Base-by-base conservation (phyloP, 306 rosid species). In the Glycine soja region DNA sequence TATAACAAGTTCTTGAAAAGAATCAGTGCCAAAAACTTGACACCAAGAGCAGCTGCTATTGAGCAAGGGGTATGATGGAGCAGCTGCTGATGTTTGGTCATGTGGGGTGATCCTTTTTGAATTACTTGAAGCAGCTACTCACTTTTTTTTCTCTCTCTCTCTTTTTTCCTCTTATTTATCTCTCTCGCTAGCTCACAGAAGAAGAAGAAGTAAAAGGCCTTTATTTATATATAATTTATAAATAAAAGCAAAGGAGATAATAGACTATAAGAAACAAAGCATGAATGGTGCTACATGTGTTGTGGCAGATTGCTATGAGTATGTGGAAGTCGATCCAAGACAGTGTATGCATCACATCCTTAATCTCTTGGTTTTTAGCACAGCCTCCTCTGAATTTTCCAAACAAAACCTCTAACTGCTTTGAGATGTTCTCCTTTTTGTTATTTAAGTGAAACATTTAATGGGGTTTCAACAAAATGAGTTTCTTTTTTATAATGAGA, bases 321-420 rank as follows among this genome's bases (percentile, higher is more conserved):
- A 86, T 81, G 97, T 93, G 74, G 99, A 96, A 87, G 91, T 90
- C 88, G 99, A 96, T 92, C 99, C 51, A 96, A 96, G 88, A 92
- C 87, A 65, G 98, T 96, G 99, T 96, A 90, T 75, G 91, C 53
- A 42, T 50, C 73, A 70, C 74, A 3, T 68, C 63, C 77, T 76
- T 76, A 64, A 63, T 74, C 80, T 80, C 59, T 74, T 14, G 14
- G 56, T 78, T 69, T 79, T 50, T 34, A 56, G 13, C 54, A 56
- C 72, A 50, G 30, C 30, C 30, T 4, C 14, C 59, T 72, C 57
- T 36, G 47, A 32, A 46, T 78, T 74, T 77, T 56, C 80, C 72
- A 12, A 42, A 67, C 66, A 68, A 57, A 76, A 34, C 24, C 58
- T 48, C 47, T 42, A 72, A 36, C 63, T 71, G 30, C 66, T 63